A percentile compares a stretch with the other conserved stretches of the same genome.
Evolutionary conservation across 2,329 filamentous ascomycete species (phyloP).

Genomic region (Hirsutella rhossiliensis): DNA sequence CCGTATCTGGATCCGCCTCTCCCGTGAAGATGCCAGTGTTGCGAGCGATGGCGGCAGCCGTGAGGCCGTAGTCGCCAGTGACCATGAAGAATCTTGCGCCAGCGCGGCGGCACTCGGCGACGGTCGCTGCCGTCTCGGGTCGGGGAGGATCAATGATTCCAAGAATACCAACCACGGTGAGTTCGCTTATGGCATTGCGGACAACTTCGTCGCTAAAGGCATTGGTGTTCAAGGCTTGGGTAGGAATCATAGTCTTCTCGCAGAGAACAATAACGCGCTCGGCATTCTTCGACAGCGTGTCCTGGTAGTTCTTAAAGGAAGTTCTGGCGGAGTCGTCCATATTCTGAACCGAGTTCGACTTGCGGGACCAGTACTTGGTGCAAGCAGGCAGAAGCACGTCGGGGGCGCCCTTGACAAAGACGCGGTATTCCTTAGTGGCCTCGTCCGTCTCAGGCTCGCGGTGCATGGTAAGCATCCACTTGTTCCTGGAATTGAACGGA

Average conservation of each 20-base stretch:
- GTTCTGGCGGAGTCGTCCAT: slow-evolving; percentile 20
- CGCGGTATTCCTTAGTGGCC: slow-evolving; percentile 17
- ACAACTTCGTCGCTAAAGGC: slow-evolving; percentile 38
- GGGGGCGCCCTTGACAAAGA: slow-evolving; percentile 41
- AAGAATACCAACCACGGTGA: slow-evolving; percentile 39
- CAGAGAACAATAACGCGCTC: slow-evolving; percentile 31
- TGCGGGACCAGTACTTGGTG: slow-evolving; percentile 21
- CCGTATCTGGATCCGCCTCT: slow-evolving; percentile 29
- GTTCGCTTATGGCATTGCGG: slow-evolving; percentile 22
- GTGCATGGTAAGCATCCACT: slow-evolving; percentile 33
- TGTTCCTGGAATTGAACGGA: slow-evolving; percentile 38
- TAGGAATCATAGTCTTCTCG: slow-evolving; percentile 20
- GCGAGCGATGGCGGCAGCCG: slow-evolving; percentile 52
- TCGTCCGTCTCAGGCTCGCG: slow-evolving; percentile 5
- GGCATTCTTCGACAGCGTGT: slow-evolving; percentile 26
- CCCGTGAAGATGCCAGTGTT: slow-evolving; percentile 51
- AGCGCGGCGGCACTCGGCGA: slow-evolving; percentile 27
- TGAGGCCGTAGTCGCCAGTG: slow-evolving; percentile 37
- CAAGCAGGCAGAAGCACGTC: slow-evolving; percentile 32
- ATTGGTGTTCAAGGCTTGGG: slow-evolving; percentile 23
- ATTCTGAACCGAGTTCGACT: slow-evolving; percentile 16
- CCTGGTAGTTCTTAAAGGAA: slow-evolving; percentile 23
- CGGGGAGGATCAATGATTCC: slow-evolving; percentile 36
- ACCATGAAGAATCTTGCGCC: slow-evolving; percentile 35
- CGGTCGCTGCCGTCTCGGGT: slow-evolving; percentile 27